Evolutionary conservation across 805 yeast genomes (phyloP).

Genomic region (Kurtzmaniella fragi): DNA sequence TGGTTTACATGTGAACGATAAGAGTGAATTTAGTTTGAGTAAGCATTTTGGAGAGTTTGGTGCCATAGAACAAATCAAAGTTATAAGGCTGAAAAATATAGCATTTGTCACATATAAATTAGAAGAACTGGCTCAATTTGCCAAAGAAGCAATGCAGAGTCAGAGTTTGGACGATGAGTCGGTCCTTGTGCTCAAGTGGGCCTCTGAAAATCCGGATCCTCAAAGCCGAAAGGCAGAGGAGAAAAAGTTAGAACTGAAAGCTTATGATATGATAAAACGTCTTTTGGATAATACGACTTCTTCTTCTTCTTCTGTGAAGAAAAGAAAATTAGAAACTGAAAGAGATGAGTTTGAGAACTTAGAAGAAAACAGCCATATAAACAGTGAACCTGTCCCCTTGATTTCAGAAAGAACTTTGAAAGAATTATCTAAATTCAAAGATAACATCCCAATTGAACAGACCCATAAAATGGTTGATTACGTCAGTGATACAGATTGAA

Average conservation of each 20-base stretch:
- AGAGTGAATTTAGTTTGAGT: slow-evolving; percentile 28
- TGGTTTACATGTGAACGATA: slow-evolving; percentile 38
- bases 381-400: no score
- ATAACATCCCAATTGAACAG: no score
- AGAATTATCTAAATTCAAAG: no score
- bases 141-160: slow-evolving; percentile 89
- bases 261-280: slow-evolving; percentile 48
- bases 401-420: no score
- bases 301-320: slow-evolving; percentile 8
- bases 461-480: no score
- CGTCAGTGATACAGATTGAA: not conserved
- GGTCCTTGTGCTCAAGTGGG: slow-evolving; percentile 76
- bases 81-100: slow-evolving; percentile 56
- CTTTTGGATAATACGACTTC: slow-evolving; percentile 23
- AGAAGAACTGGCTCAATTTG: slow-evolving; percentile 85
- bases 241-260: slow-evolving; percentile 45
- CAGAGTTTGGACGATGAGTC: slow-evolving; percentile 67
- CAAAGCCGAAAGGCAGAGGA: slow-evolving; percentile 47
- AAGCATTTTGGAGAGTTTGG: slow-evolving; percentile 72
- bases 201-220: slow-evolving; percentile 83
- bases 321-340: slow-evolving; percentile 5
- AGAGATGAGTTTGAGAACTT: no score
- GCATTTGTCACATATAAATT: slow-evolving; percentile 71
- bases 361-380: no score
- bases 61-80: slow-evolving; percentile 59